phyloP scores from a whole-genome alignment of 2,329 filamentous ascomycete species.

The Beauveria rudraprayagi region DNA sequence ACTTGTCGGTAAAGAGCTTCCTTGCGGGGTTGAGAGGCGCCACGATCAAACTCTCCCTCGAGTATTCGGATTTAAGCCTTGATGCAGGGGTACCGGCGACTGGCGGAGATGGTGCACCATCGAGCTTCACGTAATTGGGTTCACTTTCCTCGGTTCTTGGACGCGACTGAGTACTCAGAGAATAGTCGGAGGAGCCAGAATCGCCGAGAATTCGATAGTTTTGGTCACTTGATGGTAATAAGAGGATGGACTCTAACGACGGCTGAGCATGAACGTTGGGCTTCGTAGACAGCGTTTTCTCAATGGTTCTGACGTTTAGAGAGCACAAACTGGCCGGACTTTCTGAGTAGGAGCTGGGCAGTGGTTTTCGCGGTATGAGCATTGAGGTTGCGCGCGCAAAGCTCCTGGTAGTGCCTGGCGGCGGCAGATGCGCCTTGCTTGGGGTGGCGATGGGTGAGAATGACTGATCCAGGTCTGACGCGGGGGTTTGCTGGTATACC shows the following conservation, averaged over 20 bases:
- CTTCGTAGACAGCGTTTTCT: not conserved
- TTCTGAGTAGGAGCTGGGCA: not conserved
- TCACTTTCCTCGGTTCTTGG: conserved; percentile 32
- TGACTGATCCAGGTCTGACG: conserved; percentile 3
- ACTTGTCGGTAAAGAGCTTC: conserved; percentile 26
- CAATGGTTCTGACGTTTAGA: not conserved
- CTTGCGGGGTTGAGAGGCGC: conserved; percentile 34
- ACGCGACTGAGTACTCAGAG: conserved; percentile 26
- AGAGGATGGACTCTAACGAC: not conserved
- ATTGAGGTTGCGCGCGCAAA: not conserved
- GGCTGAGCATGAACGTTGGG: not conserved
- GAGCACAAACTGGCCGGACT: not conserved
- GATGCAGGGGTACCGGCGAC: conserved; percentile 26
- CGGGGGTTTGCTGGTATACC: conserved; percentile 33
- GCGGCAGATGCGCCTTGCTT: conserved; percentile 10
- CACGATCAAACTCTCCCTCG: conserved; percentile 53
- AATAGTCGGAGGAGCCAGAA: conserved; percentile 39
- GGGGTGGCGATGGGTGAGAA: conserved; percentile 14
- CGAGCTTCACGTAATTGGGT: conserved; percentile 48
- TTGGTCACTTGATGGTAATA: conserved; percentile 33
- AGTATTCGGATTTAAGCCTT: conserved; percentile 38
- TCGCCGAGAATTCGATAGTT: conserved; percentile 46
- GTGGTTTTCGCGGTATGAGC: conserved; percentile 4
- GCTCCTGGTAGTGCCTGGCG: not conserved
- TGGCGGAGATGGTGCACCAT: conserved; percentile 34